Conservation (phyloP, 306 rosid species). For the Fagus crenata region DNA sequence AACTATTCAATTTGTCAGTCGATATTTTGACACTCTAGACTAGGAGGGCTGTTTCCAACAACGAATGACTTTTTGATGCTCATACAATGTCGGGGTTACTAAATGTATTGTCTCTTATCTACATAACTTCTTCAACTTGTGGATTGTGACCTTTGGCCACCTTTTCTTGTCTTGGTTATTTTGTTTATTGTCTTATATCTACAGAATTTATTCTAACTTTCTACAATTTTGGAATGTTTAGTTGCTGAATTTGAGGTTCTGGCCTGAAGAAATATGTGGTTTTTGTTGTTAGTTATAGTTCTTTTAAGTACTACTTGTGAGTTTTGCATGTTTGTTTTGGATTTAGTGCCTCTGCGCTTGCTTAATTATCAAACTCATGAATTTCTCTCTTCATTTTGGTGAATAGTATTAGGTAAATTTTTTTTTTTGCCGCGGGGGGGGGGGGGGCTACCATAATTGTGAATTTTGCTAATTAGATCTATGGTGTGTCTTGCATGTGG, state of each 20-base stretch:
- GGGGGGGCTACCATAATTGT: not conserved
- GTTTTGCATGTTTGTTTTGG: not conserved
- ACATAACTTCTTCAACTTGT: not conserved
- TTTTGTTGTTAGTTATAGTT: not conserved
- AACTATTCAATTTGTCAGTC: conserved; percentile 36
- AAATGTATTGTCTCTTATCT: conserved; percentile 46
- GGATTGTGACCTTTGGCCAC: not conserved
- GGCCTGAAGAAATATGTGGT: not conserved
- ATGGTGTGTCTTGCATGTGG: not conserved
- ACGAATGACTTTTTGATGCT: conserved; percentile 44
- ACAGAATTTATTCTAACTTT: not conserved
- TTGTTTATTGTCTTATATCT: not conserved
- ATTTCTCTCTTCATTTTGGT: not conserved
- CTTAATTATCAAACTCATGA: not conserved
- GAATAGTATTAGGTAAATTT: not conserved
- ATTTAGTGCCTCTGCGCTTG: not conserved
- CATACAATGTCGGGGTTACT: conserved; percentile 61
- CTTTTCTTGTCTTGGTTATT: conserved; percentile 1
- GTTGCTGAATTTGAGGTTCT: conserved; percentile 15
- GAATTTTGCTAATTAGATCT: not conserved
- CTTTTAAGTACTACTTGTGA: not conserved
- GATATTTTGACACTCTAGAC: conserved; percentile 24
- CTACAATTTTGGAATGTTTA: conserved; percentile 24
- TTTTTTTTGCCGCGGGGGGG: too few species aligned
- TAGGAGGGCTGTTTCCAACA: conserved; percentile 32